Conservation (phyloP, 495 filamentous ascomycete genomes). For the Bacidia rubella region DNA sequence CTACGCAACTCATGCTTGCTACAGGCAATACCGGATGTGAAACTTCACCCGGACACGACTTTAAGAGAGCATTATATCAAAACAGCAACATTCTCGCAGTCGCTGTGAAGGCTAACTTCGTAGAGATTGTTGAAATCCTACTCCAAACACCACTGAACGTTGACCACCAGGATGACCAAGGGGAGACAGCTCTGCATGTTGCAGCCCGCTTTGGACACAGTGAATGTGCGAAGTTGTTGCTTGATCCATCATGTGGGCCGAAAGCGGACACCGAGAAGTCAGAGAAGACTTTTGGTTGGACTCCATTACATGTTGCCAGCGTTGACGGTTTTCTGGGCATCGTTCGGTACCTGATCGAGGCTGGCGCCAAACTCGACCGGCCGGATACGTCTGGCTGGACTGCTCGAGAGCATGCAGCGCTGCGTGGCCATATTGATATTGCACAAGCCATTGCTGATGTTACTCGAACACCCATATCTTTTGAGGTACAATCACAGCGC, state of each 20-base stretch:
- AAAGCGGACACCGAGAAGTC: constrained; percentile 62
- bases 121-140: constrained; percentile 67
- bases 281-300: constrained; percentile 85
- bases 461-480: constrained; percentile 26
- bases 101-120: constrained; percentile 74
- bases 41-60: constrained; percentile 42
- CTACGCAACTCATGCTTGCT: constrained; percentile 65
- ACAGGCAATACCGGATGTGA: constrained; percentile 59
- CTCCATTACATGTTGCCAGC: constrained; percentile 77
- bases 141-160: constrained; percentile 86
- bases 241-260: constrained; percentile 54
- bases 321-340: constrained; percentile 71
- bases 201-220: constrained; percentile 79
- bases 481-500: constrained; percentile 26
- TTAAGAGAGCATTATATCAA: constrained; percentile 57
- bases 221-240: constrained; percentile 60
- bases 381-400: constrained; percentile 87
- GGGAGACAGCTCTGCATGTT: constrained; percentile 88
- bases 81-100: constrained; percentile 84
- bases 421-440: constrained; percentile 75
- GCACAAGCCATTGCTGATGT: constrained; percentile 50
- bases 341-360: constrained; percentile 62
- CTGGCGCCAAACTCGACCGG: constrained; percentile 59
- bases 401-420: constrained; percentile 78
- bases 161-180: constrained; percentile 84